Evolutionary conservation across 2,329 filamentous ascomycete genomes (phyloP).

Genomic region (Sclerotinia sclerotiorum): DNA sequence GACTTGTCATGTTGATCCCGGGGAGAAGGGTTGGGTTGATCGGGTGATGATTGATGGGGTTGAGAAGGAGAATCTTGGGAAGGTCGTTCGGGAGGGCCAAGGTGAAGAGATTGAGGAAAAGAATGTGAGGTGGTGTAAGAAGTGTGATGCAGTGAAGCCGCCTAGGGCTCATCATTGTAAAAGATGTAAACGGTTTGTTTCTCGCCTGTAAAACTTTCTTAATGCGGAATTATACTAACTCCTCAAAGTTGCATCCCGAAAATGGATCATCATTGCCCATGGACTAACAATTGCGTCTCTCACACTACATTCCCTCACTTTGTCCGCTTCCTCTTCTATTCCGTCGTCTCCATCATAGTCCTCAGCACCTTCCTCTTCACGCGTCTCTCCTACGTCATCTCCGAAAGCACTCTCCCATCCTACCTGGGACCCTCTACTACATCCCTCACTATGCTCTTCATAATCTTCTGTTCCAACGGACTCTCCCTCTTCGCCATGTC

Average conservation of each 20-base stretch:
- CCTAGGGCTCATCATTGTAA: slow-evolving; percentile 80
- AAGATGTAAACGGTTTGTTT: slow-evolving; percentile 59
- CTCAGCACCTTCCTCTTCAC: slow-evolving; percentile 61
- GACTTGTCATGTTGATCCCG: slow-evolving; percentile 58
- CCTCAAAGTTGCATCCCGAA: slow-evolving; percentile 64
- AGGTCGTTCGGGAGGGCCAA: slow-evolving; percentile 32
- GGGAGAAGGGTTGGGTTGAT: slow-evolving; percentile 47
- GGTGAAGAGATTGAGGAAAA: slow-evolving; percentile 25
- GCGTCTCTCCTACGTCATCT: slow-evolving; percentile 62
- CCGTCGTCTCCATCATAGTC: slow-evolving; percentile 59
- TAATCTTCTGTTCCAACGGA: slow-evolving; percentile 58
- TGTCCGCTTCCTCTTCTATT: slow-evolving; percentile 71
- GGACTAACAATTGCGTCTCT: slow-evolving; percentile 81
- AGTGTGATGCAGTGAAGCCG: slow-evolving; percentile 73
- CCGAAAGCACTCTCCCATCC: slow-evolving; percentile 63
- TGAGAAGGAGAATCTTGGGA: slow-evolving; percentile 25
- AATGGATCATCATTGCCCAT: slow-evolving; percentile 88
- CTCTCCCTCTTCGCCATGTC: slow-evolving; percentile 61
- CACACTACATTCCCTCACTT: slow-evolving; percentile 82
- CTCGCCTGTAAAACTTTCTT: not conserved
- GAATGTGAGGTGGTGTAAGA: slow-evolving; percentile 65
- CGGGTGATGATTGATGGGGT: slow-evolving; percentile 14
- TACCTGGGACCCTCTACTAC: slow-evolving; percentile 68
- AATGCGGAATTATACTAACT: slow-evolving; percentile 11
- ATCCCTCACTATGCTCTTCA: slow-evolving; percentile 60